Conservation (phyloP, 1,139 yeast genomes). For the Blastobotrys indianensis region DNA sequence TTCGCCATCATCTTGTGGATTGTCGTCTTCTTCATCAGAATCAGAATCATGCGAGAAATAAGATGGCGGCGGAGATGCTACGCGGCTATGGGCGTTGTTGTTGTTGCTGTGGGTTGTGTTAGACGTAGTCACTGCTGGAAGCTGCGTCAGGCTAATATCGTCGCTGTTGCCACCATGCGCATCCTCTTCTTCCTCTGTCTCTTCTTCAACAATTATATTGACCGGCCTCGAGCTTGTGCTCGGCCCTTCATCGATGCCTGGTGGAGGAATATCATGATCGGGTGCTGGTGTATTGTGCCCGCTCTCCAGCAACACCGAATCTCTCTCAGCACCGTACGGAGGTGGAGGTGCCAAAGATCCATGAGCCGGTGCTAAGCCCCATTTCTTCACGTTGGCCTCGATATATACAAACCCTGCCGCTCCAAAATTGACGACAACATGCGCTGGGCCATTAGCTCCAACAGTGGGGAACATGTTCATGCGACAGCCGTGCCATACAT, state of each 20-base stretch:
- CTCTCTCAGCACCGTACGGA: conserved; percentile 51
- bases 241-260: conserved; percentile 12
- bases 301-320: conserved; percentile 36
- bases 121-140: neutral
- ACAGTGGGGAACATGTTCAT: conserved; percentile 82
- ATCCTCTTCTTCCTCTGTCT: neutral
- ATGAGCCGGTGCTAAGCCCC: conserved; percentile 78
- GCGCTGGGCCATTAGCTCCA: conserved; percentile 74
- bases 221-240: conserved; percentile 1
- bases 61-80: conserved; percentile 26
- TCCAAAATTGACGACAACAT: conserved; percentile 79
- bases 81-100: conserved; percentile 6
- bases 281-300: conserved; percentile 16
- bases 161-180: neutral
- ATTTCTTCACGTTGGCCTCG: conserved; percentile 89
- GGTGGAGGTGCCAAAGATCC: conserved; percentile 77
- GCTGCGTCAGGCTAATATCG: conserved; percentile 4
- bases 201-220: neutral
- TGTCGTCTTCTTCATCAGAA: conserved; percentile 13
- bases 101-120: neutral
- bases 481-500: conserved; percentile 72
- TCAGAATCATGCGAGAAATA: conserved; percentile 22
- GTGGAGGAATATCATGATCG: conserved; percentile 6
- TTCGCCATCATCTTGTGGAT: conserved; percentile 7
- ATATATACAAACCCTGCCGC: conserved; percentile 90